A percentile compares a stretch with the other conserved stretches of the same genome.
Conservation (phyloP, 148 eudicot species). For the Rhododendron griersonianum region DNA sequence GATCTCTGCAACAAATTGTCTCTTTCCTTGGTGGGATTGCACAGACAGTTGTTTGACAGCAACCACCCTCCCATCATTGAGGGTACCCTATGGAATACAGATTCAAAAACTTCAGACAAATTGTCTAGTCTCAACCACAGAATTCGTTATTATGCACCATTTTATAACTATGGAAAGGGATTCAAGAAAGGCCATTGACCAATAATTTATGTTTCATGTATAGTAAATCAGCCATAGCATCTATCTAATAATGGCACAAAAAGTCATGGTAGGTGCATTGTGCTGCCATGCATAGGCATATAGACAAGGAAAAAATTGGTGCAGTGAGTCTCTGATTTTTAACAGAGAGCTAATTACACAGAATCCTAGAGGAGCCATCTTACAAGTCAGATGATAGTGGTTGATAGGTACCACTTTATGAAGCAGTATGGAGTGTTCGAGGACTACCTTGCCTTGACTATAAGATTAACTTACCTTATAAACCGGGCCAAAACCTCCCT, state of each 20-base stretch:
- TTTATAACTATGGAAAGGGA: background rate
- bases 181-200: background rate
- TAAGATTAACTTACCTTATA: conserved; percentile 36
- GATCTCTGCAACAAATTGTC: conserved; percentile 82
- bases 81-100: conserved; percentile 47
- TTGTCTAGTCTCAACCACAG: background rate
- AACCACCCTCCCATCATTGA: conserved; percentile 63
- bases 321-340: background rate
- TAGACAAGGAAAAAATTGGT: background rate
- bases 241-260: background rate
- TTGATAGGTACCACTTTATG: background rate
- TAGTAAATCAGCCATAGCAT: background rate
- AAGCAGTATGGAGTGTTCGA: background rate
- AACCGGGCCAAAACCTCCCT: conserved; percentile 71
- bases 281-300: background rate
- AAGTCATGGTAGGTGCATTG: background rate
- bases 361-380: background rate
- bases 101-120: background rate
- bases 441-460: background rate
- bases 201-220: background rate
- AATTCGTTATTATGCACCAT: background rate
- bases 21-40: conserved; percentile 75
- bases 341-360: background rate
- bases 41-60: conserved; percentile 87
- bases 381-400: background rate